Conservation (phyloP, 805 yeast genomes). For the Saccharomyces mikatae region DNA sequence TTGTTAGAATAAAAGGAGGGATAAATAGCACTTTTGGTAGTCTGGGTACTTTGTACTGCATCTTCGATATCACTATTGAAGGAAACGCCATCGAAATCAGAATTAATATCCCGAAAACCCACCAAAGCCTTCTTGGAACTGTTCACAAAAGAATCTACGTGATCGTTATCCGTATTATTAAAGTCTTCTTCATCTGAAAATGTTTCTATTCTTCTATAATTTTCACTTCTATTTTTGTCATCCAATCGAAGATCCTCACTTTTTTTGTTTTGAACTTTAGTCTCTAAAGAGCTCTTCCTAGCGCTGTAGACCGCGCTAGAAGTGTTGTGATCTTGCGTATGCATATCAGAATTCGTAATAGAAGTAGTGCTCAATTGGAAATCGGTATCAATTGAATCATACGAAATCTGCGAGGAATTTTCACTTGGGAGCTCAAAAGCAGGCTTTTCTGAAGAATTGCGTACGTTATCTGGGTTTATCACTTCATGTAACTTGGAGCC, state of each 20-base stretch:
- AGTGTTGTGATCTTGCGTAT: not conserved
- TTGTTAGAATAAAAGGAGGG: not conserved
- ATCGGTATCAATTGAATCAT: conserved; percentile 17
- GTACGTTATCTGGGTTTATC: not conserved
- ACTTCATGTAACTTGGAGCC: not conserved
- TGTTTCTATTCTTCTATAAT: conserved; percentile 9
- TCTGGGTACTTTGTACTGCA: not conserved
- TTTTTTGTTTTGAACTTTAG: conserved; percentile 13
- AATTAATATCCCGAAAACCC: not conserved
- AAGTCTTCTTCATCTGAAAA: conserved; percentile 11
- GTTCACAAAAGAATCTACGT: not conserved
- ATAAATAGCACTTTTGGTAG: not conserved
- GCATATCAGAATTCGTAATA: conserved; percentile 3
- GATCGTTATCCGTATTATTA: not conserved
- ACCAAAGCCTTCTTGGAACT: not conserved
- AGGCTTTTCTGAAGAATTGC: not conserved
- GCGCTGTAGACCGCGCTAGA: not conserved
- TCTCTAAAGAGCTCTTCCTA: conserved; percentile 23
- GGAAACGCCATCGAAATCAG: not conserved
- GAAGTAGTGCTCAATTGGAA: conserved; percentile 2
- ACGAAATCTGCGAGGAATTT: conserved; percentile 11
- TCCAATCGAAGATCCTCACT: conserved; percentile 8
- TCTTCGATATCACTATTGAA: not conserved
- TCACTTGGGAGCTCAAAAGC: conserved; percentile 6
- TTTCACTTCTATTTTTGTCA: conserved; percentile 10